These are phyloP conservation scores for Staphylotrichum longicolle DNA, from an alignment of 495 filamentous ascomycete genomes.

Conservation along the genomic window DNA sequence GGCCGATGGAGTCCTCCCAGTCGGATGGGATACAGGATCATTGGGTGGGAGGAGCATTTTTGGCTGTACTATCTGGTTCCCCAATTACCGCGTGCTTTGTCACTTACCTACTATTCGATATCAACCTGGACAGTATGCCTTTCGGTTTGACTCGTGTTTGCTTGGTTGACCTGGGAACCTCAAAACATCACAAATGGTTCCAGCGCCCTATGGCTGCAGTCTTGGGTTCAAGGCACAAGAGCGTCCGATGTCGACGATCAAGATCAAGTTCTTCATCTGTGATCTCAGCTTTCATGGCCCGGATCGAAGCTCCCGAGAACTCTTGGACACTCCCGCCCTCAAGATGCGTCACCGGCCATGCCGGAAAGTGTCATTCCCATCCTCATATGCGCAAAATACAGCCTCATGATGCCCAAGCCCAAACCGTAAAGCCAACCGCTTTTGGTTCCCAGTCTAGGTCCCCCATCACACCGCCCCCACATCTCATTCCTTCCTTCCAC, in stretches of 20 bases:
- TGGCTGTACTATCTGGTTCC: constrained; percentile 14
- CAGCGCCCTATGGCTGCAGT: too few relatives aligned
- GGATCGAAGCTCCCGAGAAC: too few relatives aligned
- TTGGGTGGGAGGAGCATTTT: not conserved
- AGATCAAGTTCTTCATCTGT: too few relatives aligned
- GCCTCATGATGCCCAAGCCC: not conserved
- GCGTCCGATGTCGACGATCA: too few relatives aligned
- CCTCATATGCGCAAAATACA: not conserved
- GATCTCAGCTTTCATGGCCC: too few relatives aligned
- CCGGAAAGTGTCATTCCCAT: not conserved
- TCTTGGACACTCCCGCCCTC: too few relatives aligned
- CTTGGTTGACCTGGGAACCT: too few relatives aligned
- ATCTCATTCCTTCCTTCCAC: not conserved
- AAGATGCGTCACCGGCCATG: too few relatives aligned
- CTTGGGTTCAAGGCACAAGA: too few relatives aligned
- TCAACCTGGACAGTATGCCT: too few relatives aligned
- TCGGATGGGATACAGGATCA: constrained; percentile 4
- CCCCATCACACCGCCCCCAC: not conserved
- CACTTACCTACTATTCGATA: not conserved
- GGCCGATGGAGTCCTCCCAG: constrained; percentile 4
- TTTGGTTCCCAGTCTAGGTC: constrained; percentile 14
- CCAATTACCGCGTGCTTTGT: constrained; percentile 14
- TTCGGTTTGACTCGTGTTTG: too few relatives aligned
- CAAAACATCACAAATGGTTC: too few relatives aligned
- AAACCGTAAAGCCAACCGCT: not conserved